Evolutionary conservation across 352 stramenopile genomes (phyloP).

Genomic region (Phytopythium oedochilum): DNA sequence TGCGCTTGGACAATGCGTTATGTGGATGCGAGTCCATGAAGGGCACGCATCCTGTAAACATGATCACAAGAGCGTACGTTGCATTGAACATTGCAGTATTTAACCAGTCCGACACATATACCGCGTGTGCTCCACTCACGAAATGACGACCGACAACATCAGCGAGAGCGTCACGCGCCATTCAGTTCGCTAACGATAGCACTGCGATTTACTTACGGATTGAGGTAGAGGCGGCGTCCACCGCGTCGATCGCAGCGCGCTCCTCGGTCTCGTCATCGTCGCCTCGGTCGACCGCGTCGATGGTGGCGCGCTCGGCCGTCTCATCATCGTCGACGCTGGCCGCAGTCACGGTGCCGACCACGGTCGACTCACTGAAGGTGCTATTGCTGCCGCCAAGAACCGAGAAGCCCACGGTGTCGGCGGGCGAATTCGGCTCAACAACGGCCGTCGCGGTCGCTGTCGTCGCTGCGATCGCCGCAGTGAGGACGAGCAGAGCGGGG

Average conservation of each 20-base stretch:
- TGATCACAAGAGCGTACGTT: too few species aligned
- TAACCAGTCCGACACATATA: too few species aligned
- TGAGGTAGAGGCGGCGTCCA: too few species aligned
- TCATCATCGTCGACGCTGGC: neutral
- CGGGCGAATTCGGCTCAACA: neutral
- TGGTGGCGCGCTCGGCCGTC: neutral
- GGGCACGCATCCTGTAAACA: too few species aligned
- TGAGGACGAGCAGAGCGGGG: neutral
- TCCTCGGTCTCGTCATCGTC: conserved; percentile 5
- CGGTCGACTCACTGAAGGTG: neutral
- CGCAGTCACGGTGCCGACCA: neutral
- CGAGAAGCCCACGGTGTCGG: conserved; percentile 1
- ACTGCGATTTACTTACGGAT: too few species aligned
- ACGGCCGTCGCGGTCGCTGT: neutral
- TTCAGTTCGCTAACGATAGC: too few species aligned
- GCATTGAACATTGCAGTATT: too few species aligned
- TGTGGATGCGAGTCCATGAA: too few species aligned
- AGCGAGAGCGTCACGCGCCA: too few species aligned
- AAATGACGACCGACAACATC: too few species aligned
- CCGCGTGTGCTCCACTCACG: too few species aligned
- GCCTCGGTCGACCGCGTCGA: neutral
- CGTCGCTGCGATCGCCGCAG: neutral
- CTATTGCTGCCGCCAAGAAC: neutral
- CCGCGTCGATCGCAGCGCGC: neutral
- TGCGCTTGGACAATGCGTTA: too few species aligned